Evolutionary conservation across 352 stramenopile species (phyloP).

Genomic region (Globisporangium yorkense): DNA sequence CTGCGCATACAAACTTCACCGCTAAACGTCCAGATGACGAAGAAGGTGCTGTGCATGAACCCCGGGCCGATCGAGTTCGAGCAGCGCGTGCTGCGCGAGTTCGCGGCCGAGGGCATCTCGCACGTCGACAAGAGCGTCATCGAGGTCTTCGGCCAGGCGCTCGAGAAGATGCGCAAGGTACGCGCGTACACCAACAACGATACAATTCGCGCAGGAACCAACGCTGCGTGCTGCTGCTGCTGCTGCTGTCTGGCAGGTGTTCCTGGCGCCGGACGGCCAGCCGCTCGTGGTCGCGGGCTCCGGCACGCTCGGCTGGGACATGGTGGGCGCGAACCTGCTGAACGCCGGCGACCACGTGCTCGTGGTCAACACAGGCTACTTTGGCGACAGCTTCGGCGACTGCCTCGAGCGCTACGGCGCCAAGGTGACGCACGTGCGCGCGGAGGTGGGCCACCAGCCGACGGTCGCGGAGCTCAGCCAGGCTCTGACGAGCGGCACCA

Average conservation of each 20-base stretch:
- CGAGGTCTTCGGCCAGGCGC: constrained; percentile 64
- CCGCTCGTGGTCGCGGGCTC: constrained; percentile 64
- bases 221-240: background rate
- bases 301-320: constrained; percentile 71
- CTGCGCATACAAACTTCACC: no score
- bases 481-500: constrained; percentile 26
- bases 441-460: constrained; percentile 49
- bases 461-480: constrained; percentile 40
- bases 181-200: no score
- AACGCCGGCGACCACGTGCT: constrained; percentile 59
- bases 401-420: constrained; percentile 68
- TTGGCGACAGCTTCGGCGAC: constrained; percentile 64
- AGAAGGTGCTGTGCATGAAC: constrained; percentile 77
- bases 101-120: constrained; percentile 69
- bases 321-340: constrained; percentile 73
- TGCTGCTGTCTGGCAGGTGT: constrained; percentile 15
- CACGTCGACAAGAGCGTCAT: constrained; percentile 78
- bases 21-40: constrained; percentile 36
- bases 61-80: constrained; percentile 81
- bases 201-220: background rate
- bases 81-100: constrained; percentile 59
- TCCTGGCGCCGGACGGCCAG: constrained; percentile 63
- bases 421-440: constrained; percentile 50
- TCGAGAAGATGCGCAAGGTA: constrained; percentile 76
- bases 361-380: constrained; percentile 77